Evolutionary conservation across 1,139 yeast genomes (phyloP).

Genomic region (Yamadazyma dendronema): DNA sequence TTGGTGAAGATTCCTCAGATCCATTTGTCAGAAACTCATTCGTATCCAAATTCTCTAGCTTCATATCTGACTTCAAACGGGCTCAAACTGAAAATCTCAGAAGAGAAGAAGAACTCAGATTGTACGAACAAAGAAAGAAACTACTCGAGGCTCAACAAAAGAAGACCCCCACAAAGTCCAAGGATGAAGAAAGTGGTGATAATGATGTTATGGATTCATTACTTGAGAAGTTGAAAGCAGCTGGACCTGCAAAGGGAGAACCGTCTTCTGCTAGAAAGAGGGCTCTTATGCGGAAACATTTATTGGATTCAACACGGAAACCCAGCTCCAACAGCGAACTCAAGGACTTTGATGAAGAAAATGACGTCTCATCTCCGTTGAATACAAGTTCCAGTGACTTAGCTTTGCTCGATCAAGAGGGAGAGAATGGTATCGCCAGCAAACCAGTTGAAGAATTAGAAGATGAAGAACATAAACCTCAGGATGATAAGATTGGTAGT

Average conservation of each 20-base stretch:
- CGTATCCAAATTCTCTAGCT: constrained; percentile 70
- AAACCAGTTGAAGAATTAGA: constrained; percentile 3
- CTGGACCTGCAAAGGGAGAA: constrained; percentile 71
- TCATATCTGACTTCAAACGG: constrained; percentile 70
- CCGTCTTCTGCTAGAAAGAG: constrained; percentile 79
- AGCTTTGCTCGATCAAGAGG: background rate
- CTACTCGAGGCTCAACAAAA: constrained; percentile 48
- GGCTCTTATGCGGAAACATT: constrained; percentile 69
- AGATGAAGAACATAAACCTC: constrained; percentile 5
- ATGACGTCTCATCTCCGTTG: constrained; percentile 15
- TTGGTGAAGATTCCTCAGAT: constrained; percentile 77
- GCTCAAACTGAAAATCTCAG: constrained; percentile 75
- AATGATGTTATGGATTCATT: constrained; percentile 72
- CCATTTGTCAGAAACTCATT: constrained; percentile 65
- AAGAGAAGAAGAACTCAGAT: constrained; percentile 75
- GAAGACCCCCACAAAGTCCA: constrained; percentile 16
- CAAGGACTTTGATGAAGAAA: constrained; percentile 4
- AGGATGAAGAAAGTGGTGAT: constrained; percentile 25
- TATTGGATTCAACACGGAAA: constrained; percentile 38
- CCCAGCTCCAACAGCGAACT: constrained; percentile 8
- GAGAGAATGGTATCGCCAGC: constrained; percentile 10
- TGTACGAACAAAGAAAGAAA: constrained; percentile 72
- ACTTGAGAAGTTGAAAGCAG: constrained; percentile 69
- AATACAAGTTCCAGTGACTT: constrained; percentile 6
- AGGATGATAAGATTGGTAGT: constrained; percentile 38